A percentile compares a stretch with the other conserved stretches of the same genome.
These are phyloP conservation scores for Xylariaceae sp. DNA, from an alignment of 2,329 filamentous ascomycete genomes.

Conservation along the genomic window DNA sequence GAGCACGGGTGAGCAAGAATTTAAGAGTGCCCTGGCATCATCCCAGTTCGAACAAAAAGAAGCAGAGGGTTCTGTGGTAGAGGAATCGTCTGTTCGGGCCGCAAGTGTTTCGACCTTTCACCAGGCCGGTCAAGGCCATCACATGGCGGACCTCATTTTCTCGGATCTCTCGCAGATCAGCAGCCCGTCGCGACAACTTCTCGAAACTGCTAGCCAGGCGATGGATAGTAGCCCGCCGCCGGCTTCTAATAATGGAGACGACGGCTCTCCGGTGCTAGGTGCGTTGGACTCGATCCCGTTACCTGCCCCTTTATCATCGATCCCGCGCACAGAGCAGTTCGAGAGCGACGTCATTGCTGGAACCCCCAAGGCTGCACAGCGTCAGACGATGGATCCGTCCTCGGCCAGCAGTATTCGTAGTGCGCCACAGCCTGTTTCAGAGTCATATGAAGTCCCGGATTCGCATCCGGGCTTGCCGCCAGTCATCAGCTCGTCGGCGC, in stretches of 20 bases:
- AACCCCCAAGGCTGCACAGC: slow-evolving; percentile 30
- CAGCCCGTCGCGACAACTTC: slow-evolving; percentile 31
- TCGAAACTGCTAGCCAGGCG: slow-evolving; percentile 25
- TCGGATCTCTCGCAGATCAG: slow-evolving; percentile 28
- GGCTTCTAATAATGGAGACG: neutral
- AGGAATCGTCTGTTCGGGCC: neutral
- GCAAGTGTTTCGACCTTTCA: slow-evolving; percentile 19
- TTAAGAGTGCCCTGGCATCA: neutral
- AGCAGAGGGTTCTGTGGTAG: neutral
- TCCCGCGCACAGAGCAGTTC: slow-evolving; percentile 12
- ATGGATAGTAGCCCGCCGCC: slow-evolving; percentile 9
- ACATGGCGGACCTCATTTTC: slow-evolving; percentile 17
- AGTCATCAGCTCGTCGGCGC: slow-evolving; percentile 2
- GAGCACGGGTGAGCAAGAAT: neutral
- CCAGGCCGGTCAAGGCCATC: slow-evolving; percentile 21
- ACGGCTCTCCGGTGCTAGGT: slow-evolving; percentile 19
- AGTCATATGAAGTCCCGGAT: slow-evolving; percentile 24
- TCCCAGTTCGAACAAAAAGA: neutral
- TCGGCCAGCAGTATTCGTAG: slow-evolving; percentile 41
- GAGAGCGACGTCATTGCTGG: slow-evolving; percentile 21
- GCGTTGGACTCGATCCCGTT: slow-evolving; percentile 10
- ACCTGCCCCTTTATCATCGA: slow-evolving; percentile 7
- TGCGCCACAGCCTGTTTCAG: slow-evolving; percentile 45
- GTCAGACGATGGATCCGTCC: slow-evolving; percentile 27
- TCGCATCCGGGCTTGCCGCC: neutral